A percentile compares a stretch with the other conserved stretches of the same genome.
Evolutionary conservation across 1,284 basidiomycete species (phyloP).

Genomic region (Trichosporon inkin): DNA sequence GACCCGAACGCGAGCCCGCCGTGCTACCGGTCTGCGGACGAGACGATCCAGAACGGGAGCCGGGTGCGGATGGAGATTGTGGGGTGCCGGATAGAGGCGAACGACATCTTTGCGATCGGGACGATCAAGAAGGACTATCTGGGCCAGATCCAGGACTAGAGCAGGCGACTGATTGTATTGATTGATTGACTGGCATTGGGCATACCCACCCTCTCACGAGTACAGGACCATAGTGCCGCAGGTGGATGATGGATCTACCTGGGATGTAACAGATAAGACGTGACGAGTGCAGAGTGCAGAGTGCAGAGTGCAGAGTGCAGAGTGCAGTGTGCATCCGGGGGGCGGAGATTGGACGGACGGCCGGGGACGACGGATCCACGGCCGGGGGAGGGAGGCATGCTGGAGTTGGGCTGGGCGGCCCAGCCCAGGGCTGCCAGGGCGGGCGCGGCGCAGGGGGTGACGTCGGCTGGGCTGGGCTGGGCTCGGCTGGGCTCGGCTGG

Average conservation of each 20-base stretch:
- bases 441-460: too few relatives aligned
- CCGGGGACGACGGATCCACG: neutral
- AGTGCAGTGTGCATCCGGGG: neutral
- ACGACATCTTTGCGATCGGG: slow-evolving; percentile 92
- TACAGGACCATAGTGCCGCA: slow-evolving; percentile 15
- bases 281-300: too few relatives aligned
- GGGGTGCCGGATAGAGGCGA: slow-evolving; percentile 93
- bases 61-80: slow-evolving; percentile 92
- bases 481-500: too few relatives aligned
- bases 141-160: slow-evolving; percentile 62
- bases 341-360: neutral
- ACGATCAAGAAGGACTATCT: slow-evolving; percentile 93
- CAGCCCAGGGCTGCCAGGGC: too few relatives aligned
- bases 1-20: slow-evolving; percentile 90
- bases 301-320: neutral
- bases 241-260: neutral
- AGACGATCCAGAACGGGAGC: slow-evolving; percentile 90
- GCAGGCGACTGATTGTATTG: neutral
- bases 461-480: too few relatives aligned
- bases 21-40: slow-evolving; percentile 82
- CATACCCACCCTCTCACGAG: slow-evolving; percentile 16
- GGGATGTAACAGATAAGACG: slow-evolving; percentile 4
- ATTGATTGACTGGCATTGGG: neutral
- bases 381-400: too few relatives aligned
- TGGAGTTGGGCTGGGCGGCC: too few relatives aligned